Evolutionary conservation across 371 early-diverging fungal species (phyloP).

Genomic region (Mortierella sp.): DNA sequence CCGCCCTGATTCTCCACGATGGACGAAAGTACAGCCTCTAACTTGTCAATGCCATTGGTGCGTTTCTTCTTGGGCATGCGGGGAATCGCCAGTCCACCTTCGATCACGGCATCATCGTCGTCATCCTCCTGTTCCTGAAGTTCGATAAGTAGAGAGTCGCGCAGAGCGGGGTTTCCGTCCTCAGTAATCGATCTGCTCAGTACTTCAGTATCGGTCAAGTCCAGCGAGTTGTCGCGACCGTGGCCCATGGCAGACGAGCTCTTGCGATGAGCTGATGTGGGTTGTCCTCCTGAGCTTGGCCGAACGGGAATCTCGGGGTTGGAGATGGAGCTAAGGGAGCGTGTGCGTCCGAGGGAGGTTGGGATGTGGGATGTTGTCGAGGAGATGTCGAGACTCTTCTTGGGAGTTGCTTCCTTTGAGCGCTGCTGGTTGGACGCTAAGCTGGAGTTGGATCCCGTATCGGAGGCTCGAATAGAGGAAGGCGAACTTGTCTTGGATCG

Average conservation of each 20-base stretch:
- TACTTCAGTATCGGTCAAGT: slow-evolving; percentile 23
- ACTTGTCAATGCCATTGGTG: slow-evolving; percentile 69
- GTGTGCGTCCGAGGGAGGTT: slow-evolving; percentile 21
- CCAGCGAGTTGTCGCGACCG: slow-evolving; percentile 22
- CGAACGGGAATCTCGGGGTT: slow-evolving; percentile 13
- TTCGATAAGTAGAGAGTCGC: slow-evolving; percentile 36
- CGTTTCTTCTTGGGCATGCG: slow-evolving; percentile 30
- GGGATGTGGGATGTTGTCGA: slow-evolving; percentile 1
- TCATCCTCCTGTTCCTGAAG: slow-evolving; percentile 43
- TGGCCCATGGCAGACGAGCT: not conserved
- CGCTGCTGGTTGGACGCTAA: slow-evolving; percentile 1
- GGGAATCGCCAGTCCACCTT: slow-evolving; percentile 36
- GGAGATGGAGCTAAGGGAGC: slow-evolving; percentile 45
- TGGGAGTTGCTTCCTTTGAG: slow-evolving; percentile 9
- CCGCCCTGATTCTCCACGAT: slow-evolving; percentile 65
- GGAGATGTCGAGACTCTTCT: slow-evolving; percentile 23
- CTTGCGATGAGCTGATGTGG: not conserved
- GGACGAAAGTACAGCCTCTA: slow-evolving; percentile 72
- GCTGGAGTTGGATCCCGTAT: slow-evolving; percentile 15
- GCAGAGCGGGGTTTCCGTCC: slow-evolving; percentile 1
- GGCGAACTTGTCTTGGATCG: slow-evolving; percentile 37
- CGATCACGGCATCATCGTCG: slow-evolving; percentile 41
- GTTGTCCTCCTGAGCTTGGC: not conserved
- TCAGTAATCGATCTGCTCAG: slow-evolving; percentile 13
- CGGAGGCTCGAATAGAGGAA: slow-evolving; percentile 19